Percentiles rank a stretch among this genome's conserved stretches.
Conservation (phyloP, 179 eudicot genomes). For the Spergularia azorica region DNA sequence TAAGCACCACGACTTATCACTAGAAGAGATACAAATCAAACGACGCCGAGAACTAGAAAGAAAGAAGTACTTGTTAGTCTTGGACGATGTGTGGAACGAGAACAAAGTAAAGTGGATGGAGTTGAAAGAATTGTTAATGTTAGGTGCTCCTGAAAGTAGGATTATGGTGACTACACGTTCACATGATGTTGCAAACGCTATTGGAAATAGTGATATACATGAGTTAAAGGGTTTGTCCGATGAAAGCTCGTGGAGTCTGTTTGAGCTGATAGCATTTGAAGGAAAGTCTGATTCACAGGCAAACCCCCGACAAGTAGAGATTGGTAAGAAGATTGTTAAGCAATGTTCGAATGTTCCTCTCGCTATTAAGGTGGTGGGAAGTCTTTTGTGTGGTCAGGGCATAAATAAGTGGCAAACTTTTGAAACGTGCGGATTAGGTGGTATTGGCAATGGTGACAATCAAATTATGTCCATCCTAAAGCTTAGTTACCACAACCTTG, state of each 20-base stretch:
- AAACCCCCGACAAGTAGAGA: neutral
- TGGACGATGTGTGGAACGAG: slow-evolving; percentile 6
- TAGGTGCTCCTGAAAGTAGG: neutral
- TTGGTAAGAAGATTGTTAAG: slow-evolving; percentile 2
- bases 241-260: neutral
- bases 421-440: neutral
- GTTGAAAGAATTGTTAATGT: neutral
- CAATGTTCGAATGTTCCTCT: slow-evolving; percentile 31
- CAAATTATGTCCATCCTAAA: neutral
- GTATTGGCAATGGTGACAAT: no score
- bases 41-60: neutral
- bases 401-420: neutral
- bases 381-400: slow-evolving; percentile 13
- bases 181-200: neutral
- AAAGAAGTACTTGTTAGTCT: neutral
- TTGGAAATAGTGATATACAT: neutral
- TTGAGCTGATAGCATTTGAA: neutral
- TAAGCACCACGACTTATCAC: neutral
- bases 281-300: neutral
- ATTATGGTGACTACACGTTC: slow-evolving; percentile 7
- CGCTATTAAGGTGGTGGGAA: slow-evolving; percentile 24
- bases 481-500: slow-evolving; percentile 6
- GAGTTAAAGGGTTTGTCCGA: neutral
- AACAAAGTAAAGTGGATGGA: neutral
- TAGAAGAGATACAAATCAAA: neutral